Evolutionary conservation across 1,139 yeast species (phyloP), one percentile per base, ranked within the genome.

Genomic region (Diutina neorugosa): DNA sequence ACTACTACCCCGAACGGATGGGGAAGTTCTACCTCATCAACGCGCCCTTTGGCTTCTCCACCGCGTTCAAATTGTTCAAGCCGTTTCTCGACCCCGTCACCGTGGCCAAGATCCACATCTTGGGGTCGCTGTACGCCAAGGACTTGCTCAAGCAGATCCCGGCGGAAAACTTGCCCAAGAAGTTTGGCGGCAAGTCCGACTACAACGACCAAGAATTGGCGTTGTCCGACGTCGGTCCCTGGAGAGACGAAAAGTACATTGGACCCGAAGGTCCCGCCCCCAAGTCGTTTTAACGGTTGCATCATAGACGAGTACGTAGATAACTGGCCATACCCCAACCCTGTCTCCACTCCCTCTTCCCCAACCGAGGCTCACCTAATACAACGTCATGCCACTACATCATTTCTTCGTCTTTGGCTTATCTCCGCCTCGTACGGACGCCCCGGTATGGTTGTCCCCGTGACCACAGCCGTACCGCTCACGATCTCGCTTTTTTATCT

Each of bases 1-100:
- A 93, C 74, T 93, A 86, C 70, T 93, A 93, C 69, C 98, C 98
- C n/a, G 98, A 93, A 76, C 86, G 98, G 71, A 91, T 93, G 98
- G 98, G 98, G 64, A 90, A 89, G 70, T 93, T 93, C 67, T 93
- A 89, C 72, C 75, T 91, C 64, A 88, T 93, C 71, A 93, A 93
- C 67, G 96, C 98, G 1, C 98, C 98, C 57, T 93, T 90, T 68
- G 98, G 98, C 4, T 93, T 93, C 71, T 83, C 96, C 44, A 84
- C 97, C 51, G 98, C 96, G 43, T 93, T 93, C 77, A 81, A 81
- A 66, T 67, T 91, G 57, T 88, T 93, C 73, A 90, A 89, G 73
- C 93, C 95, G 56, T 91, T 93, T 71, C 79, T 93, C 65, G 98
- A 93, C 67, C 98, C 98, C 4, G 98, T 93, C 54, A 93, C 98